Percentiles rank a stretch among this genome's conserved stretches.
Evolutionary conservation across 495 filamentous ascomycete species (phyloP).

Genomic region (Aspergillus wentii): DNA sequence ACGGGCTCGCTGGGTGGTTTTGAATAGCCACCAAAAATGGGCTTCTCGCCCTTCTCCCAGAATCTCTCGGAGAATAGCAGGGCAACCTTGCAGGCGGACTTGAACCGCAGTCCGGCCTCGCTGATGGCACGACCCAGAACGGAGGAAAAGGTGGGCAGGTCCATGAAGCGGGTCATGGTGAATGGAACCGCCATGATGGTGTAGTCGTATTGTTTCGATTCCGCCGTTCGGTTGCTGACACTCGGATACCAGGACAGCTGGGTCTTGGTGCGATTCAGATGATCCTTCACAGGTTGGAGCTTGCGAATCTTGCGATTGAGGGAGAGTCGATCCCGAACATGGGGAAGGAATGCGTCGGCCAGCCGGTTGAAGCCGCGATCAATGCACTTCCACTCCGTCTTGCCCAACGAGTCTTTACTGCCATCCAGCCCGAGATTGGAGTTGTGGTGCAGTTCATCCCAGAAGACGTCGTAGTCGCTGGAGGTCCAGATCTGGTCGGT

Average conservation of each 20-base stretch:
- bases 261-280: conserved; percentile 5
- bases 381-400: conserved; percentile 17
- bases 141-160: conserved; percentile 20
- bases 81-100: conserved; percentile 58
- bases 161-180: conserved; percentile 24
- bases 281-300: conserved; percentile 8
- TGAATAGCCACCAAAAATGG: conserved; percentile 58
- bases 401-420: conserved; percentile 7
- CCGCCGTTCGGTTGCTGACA: conserved; percentile 14
- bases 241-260: conserved; percentile 20
- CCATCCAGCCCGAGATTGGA: conserved; percentile 20
- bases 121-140: conserved; percentile 50
- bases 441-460: conserved; percentile 25
- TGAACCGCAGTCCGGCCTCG: conserved; percentile 44
- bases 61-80: conserved; percentile 59
- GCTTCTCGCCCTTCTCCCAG: conserved; percentile 57
- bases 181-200: conserved; percentile 26
- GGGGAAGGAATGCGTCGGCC: conserved; percentile 20
- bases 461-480: conserved; percentile 19
- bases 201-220: conserved; percentile 23
- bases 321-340: conserved; percentile 13
- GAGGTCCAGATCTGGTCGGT: conserved; percentile 21
- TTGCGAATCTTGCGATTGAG: conserved; percentile 20
- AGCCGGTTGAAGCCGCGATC: conserved; percentile 21
- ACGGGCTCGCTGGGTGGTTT: conserved; percentile 47